Evolutionary conservation across 1,284 basidiomycete species (phyloP).

Genomic region (Trichosporon inkin): DNA sequence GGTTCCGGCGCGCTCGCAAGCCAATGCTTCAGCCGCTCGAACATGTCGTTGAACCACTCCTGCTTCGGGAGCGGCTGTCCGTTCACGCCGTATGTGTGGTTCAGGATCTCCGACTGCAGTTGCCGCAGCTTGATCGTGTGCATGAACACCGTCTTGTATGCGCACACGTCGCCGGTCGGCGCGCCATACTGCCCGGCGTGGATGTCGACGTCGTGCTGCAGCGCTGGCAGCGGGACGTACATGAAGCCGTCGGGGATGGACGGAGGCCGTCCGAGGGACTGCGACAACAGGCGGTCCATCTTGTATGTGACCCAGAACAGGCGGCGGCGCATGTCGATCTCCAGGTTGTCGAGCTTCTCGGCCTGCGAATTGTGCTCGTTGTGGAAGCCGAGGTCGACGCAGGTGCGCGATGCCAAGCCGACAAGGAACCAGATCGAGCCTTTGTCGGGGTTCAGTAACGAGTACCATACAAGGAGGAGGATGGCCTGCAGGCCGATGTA

Average conservation of each 20-base stretch:
- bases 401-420: conserved; percentile 50
- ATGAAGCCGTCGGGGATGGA: conserved; percentile 51
- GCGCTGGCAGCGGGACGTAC: conserved; percentile 43
- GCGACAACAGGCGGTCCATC: conserved; percentile 49
- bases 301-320: conserved; percentile 52
- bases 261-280: conserved; percentile 49
- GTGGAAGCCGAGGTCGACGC: conserved; percentile 51
- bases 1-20: conserved; percentile 47
- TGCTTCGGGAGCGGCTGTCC: conserved; percentile 35
- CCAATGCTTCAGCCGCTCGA: conserved; percentile 49
- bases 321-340: conserved; percentile 50
- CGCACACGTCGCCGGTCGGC: conserved; percentile 41
- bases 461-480: conserved; percentile 50
- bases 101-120: conserved; percentile 50
- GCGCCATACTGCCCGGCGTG: conserved; percentile 36
- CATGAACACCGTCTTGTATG: conserved; percentile 49
- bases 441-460: conserved; percentile 51
- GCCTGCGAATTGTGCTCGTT: conserved; percentile 49
- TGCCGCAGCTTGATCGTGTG: conserved; percentile 49
- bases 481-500: conserved; percentile 52
- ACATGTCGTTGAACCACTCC: conserved; percentile 50
- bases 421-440: conserved; percentile 52
- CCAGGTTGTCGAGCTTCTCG: conserved; percentile 46
- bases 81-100: conserved; percentile 46
- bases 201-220: conserved; percentile 49